Percentiles rank a stretch among this genome's conserved stretches.
Evolutionary conservation across 2,329 filamentous ascomycete species (phyloP).

Genomic region (Dichotomopilus funicola): DNA sequence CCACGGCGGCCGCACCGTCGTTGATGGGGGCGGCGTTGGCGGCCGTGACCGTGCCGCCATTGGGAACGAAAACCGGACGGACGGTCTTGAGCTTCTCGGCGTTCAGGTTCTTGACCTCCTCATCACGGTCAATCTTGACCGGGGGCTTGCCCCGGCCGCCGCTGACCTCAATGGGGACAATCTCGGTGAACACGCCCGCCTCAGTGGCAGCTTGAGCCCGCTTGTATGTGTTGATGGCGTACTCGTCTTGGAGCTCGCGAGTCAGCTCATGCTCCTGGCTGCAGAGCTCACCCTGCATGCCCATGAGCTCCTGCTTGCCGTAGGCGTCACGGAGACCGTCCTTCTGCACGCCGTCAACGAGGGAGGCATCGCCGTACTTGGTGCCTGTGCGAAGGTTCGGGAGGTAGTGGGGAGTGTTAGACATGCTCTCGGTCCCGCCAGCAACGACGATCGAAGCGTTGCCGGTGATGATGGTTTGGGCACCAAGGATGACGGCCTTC

Average conservation of each 20-base stretch:
- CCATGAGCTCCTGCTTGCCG: constrained; percentile 92
- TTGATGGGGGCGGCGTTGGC: constrained; percentile 96
- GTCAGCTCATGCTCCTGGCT: constrained; percentile 73
- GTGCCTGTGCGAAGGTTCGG: constrained; percentile 77
- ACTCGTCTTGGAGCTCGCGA: constrained; percentile 86
- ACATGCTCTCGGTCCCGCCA: constrained; percentile 97
- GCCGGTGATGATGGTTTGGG: constrained; percentile 95
- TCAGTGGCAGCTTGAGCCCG: constrained; percentile 83
- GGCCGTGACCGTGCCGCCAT: constrained; percentile 83
- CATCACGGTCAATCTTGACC: constrained; percentile 73
- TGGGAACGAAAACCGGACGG: constrained; percentile 74
- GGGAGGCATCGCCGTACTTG: constrained; percentile 87
- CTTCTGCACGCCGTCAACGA: constrained; percentile 88
- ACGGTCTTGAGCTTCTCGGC: constrained; percentile 76
- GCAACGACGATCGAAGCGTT: constrained; percentile 90
- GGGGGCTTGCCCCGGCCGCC: constrained; percentile 86
- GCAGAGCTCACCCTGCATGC: constrained; percentile 86
- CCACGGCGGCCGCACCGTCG: constrained; percentile 85
- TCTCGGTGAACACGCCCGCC: constrained; percentile 79
- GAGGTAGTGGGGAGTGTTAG: constrained; percentile 93
- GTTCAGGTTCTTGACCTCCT: constrained; percentile 94
- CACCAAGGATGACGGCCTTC: constrained; percentile 90
- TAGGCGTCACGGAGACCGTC: constrained; percentile 94
- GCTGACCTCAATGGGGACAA: constrained; percentile 79
- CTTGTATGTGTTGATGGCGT: constrained; percentile 92